phyloP scores from a whole-genome alignment of 202 grass and related monocot genomes.

The Bolboschoenoplectus hybrid region DNA sequence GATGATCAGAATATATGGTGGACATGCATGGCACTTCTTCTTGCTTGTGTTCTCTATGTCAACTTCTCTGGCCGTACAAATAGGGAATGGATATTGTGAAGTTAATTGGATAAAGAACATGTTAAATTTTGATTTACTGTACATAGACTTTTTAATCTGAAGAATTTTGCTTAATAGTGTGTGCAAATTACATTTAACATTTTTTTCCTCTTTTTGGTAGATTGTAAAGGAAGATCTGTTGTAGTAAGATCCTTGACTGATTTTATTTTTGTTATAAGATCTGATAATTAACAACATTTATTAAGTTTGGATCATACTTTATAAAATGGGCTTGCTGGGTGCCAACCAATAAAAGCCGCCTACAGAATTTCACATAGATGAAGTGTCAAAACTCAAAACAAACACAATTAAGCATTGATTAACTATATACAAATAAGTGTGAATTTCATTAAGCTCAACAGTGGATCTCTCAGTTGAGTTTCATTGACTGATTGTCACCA shows the following conservation, averaged over 20 bases:
- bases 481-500: no score
- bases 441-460: no score
- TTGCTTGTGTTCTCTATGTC: conserved; percentile 60
- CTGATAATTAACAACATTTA: not conserved
- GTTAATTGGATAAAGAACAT: not conserved
- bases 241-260: not conserved
- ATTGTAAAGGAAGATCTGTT: not conserved
- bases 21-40: conserved; percentile 54
- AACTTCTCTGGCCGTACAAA: conserved; percentile 53
- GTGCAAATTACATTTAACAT: not conserved
- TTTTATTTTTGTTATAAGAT: not conserved
- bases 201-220: not conserved
- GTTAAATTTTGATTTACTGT: conserved; percentile 10
- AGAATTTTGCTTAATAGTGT: not conserved
- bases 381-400: not conserved
- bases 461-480: no score
- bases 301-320: not conserved
- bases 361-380: not conserved
- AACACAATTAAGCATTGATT: not conserved
- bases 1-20: conserved; percentile 62
- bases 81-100: conserved; percentile 31
- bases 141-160: not conserved
- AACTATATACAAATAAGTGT: no score
- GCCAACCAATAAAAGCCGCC: not conserved
- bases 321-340: not conserved